A percentile compares a stretch with the other conserved stretches of the same genome.
phyloP scores from a whole-genome alignment of 352 stramenopile species.

The Phytophthora litchii region DNA sequence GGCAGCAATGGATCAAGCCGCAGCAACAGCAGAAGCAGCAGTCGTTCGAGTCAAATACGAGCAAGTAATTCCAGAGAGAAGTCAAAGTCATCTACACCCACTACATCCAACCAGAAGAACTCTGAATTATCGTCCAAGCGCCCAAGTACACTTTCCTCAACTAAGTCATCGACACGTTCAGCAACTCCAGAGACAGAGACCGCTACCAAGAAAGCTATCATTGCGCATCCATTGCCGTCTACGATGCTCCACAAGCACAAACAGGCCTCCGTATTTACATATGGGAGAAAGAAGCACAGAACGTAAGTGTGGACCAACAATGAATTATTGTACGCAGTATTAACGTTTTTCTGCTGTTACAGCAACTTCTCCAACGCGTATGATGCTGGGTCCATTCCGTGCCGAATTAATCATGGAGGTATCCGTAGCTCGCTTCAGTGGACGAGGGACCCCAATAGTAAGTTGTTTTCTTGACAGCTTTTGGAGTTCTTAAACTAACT shows the following conservation, averaged over 20 bases:
- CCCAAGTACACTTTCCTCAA: slow-evolving; percentile 8
- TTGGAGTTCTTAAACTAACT: neutral
- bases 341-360: slow-evolving; percentile 5
- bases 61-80: slow-evolving; percentile 21
- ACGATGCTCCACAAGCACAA: slow-evolving; percentile 74
- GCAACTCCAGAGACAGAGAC: slow-evolving; percentile 8
- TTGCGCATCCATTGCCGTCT: slow-evolving; percentile 53
- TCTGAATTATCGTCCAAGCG: slow-evolving; percentile 13
- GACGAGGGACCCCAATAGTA: slow-evolving; percentile 68
- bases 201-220: slow-evolving; percentile 22
- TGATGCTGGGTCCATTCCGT: slow-evolving; percentile 71
- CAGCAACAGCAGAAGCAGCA: slow-evolving; percentile 16
- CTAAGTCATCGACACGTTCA: slow-evolving; percentile 13
- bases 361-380: slow-evolving; percentile 79
- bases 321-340: neutral
- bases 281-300: slow-evolving; percentile 78
- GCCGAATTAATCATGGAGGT: slow-evolving; percentile 79
- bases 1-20: slow-evolving; percentile 4
- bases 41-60: slow-evolving; percentile 21
- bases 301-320: slow-evolving; percentile 44
- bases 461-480: slow-evolving; percentile 8
- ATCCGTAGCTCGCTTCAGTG: slow-evolving; percentile 80
- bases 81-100: slow-evolving; percentile 11
- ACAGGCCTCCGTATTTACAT: slow-evolving; percentile 69
- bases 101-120: slow-evolving; percentile 20